Base-by-base conservation (phyloP, 2,329 filamentous ascomycete genomes). In the Fusarium pseudocircinatum region DNA sequence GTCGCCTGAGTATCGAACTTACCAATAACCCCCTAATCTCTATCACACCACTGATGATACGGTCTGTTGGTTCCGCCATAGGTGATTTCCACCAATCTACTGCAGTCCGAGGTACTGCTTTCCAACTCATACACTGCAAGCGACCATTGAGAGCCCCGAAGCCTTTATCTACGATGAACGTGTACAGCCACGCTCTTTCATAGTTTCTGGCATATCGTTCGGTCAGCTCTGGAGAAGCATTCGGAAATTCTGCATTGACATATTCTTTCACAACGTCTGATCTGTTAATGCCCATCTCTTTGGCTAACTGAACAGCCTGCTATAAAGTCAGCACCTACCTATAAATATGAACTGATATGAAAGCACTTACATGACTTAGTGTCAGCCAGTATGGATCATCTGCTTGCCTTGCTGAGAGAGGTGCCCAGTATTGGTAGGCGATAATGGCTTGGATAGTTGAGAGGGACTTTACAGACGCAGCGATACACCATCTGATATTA, bases 11-110 rank as follows among this genome's bases (percentile, higher is more conserved):
- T 20, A n/a, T 14, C 4, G 2, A 6, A 26, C 56, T 43, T 63
- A 68, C 65, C n/a, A 68, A 12, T 20, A 68, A 4, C 2, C 63
- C 43, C 16, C 65, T 43, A 6, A 54, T 63, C 14, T 68, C 65
- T 1, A 68, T 54, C 3, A 68, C 60, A 1, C 65, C 65, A 24
- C 65, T 68, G 2, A 68, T 26, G 37, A 68, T 54, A 16, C 65
- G 63, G 14, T 68, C 65, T 2, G 63, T 24, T 8, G 65, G 56
- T 49, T 68, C 65, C 4, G 65, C 47, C 10, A 68, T 9, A 1
- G 65, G 32, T 2, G 40, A 24, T 24, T 68, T 68, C 65, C 65
- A 68, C 65, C 63, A 68, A 22, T 68, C 47, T 30, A 49, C 42
- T 2, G 63, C 56, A 14, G 34, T 63, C 7, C 47, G 39, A 11